Evolutionary conservation across 352 stramenopile species (phyloP).

Genomic region (Blastocystis sp.): DNA sequence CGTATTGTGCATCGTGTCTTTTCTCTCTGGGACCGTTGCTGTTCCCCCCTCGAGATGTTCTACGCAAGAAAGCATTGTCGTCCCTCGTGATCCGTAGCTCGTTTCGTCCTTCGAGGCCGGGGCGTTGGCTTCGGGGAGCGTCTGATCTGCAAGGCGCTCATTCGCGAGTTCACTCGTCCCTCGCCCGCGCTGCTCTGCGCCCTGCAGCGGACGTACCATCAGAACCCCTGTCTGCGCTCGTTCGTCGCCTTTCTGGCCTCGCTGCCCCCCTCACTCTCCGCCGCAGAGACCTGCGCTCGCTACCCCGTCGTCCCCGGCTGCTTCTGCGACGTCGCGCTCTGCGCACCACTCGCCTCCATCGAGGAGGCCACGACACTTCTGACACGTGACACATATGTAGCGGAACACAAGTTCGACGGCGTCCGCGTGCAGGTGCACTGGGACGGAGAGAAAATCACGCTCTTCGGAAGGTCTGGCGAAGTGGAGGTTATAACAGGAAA

Average conservation of each 20-base stretch:
- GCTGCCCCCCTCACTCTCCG: not conserved
- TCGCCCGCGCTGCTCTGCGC: not conserved
- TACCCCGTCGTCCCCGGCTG: not conserved
- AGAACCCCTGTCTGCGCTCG: not conserved
- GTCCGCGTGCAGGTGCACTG: conserved; percentile 18
- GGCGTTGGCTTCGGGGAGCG: conserved; percentile 5
- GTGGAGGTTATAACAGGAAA: not conserved
- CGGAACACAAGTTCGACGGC: conserved; percentile 22
- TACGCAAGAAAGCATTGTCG: not conserved
- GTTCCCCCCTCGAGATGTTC: not conserved
- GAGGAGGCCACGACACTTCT: not conserved
- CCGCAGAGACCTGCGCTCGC: no score
- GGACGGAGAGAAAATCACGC: not conserved
- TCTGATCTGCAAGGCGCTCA: not conserved
- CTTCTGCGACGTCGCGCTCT: conserved; percentile 32
- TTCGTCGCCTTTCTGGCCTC: conserved; percentile 13
- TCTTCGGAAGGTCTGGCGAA: conserved; percentile 41
- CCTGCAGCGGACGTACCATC: not conserved
- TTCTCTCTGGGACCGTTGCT: not conserved
- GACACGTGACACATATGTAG: not conserved
- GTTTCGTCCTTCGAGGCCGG: not conserved
- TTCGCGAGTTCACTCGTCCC: not conserved
- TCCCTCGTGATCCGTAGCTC: not conserved
- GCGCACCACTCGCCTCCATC: not conserved
- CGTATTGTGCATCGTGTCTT: not conserved